These are phyloP conservation scores for Anisodus acutangulus DNA, from an alignment of 257 asterid species.

Conservation along the genomic window DNA sequence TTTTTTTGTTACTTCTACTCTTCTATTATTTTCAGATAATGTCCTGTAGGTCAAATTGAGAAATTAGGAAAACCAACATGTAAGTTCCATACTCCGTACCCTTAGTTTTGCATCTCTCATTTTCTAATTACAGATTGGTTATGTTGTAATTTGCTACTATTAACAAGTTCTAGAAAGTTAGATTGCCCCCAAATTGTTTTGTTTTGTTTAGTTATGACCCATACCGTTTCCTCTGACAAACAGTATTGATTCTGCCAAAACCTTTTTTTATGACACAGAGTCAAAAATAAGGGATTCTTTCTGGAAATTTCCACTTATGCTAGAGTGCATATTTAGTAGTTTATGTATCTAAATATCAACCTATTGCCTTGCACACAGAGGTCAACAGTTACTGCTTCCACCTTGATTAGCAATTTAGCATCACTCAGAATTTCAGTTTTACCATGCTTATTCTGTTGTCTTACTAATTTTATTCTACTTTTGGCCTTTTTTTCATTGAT, in stretches of 20 bases:
- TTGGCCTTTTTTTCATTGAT: not conserved
- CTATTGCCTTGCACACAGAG: not conserved
- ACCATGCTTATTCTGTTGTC: too few relatives aligned
- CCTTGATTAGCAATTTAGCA: too few relatives aligned
- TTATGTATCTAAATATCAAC: constrained; percentile 21
- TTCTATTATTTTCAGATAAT: not conserved
- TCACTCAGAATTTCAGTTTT: too few relatives aligned
- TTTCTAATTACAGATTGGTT: not conserved
- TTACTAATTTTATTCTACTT: not conserved
- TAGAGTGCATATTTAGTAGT: not conserved
- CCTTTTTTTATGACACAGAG: not conserved
- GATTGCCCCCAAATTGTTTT: constrained; percentile 5
- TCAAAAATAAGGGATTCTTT: constrained; percentile 24
- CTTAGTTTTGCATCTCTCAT: not conserved
- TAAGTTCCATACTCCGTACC: not conserved
- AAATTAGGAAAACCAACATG: not conserved
- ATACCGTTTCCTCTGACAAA: constrained; percentile 31
- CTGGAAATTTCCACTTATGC: constrained; percentile 39
- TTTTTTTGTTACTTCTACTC: not conserved
- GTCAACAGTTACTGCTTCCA: too few relatives aligned
- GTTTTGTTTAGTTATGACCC: not conserved
- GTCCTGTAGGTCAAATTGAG: not conserved
- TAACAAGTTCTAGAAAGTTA: constrained; percentile 37
- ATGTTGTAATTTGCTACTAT: not conserved
- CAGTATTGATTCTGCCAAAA: constrained; percentile 36